Evolutionary conservation across 768 basidiomycete species (phyloP).

Genomic region (Macrocybe gigantea): DNA sequence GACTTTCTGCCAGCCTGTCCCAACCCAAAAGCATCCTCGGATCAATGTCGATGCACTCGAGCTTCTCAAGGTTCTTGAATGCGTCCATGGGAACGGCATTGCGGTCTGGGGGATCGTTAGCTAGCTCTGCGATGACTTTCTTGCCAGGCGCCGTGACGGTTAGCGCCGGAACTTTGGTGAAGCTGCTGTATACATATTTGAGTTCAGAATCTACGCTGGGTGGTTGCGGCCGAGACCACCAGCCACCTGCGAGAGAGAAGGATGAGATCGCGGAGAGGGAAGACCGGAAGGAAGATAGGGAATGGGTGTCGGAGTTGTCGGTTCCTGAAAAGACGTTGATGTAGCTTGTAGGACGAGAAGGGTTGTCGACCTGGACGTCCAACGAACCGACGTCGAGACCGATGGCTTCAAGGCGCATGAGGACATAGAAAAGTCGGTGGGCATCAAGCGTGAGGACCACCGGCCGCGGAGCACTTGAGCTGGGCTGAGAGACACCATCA

Average conservation of each 20-base stretch:
- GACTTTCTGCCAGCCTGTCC: slow-evolving; percentile 67
- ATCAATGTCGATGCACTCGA: slow-evolving; percentile 78
- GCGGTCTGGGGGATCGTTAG: slow-evolving; percentile 61
- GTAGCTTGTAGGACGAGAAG: slow-evolving; percentile 74
- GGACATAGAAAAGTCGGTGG: slow-evolving; percentile 82
- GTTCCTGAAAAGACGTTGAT: slow-evolving; percentile 46
- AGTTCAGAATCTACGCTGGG: slow-evolving; percentile 66
- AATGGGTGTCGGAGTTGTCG: slow-evolving; percentile 71
- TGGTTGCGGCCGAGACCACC: slow-evolving; percentile 63
- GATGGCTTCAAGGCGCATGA: slow-evolving; percentile 80
- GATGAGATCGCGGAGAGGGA: slow-evolving; percentile 72
- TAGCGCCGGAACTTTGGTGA: slow-evolving; percentile 86
- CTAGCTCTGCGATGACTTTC: slow-evolving; percentile 63
- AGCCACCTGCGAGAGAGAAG: slow-evolving; percentile 65
- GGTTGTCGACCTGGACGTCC: slow-evolving; percentile 68
- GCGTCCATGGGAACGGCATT: slow-evolving; percentile 75
- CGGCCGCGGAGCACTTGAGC: slow-evolving; percentile 41
- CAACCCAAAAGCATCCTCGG: slow-evolving; percentile 79
- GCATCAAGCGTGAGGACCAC: slow-evolving; percentile 66
- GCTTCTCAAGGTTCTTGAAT: slow-evolving; percentile 78
- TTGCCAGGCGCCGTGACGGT: slow-evolving; percentile 57
- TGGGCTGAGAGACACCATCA: slow-evolving; percentile 18
- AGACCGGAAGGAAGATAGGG: slow-evolving; percentile 69
- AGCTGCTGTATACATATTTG: slow-evolving; percentile 82
- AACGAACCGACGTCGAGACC: slow-evolving; percentile 75